phyloP scores from a whole-genome alignment of 176 grass and related monocot genomes.

The Oryza nivara region DNA sequence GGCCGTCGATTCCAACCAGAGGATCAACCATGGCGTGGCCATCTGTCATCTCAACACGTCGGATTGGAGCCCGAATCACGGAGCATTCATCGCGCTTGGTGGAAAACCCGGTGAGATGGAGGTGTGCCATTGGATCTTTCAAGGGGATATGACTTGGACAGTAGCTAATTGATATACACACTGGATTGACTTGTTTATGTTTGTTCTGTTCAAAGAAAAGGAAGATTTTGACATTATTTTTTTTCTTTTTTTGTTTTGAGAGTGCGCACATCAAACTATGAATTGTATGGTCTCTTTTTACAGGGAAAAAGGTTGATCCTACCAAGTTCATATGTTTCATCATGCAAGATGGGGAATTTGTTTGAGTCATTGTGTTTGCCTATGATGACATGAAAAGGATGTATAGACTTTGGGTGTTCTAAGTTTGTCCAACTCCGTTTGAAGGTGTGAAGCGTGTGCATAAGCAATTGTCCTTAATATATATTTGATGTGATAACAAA shows the following conservation, averaged over 20 bases:
- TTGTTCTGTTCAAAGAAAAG: not conserved
- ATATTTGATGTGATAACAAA: too few species aligned
- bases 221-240: not conserved
- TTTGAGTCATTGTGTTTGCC: not conserved
- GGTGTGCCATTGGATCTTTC: constrained; percentile 81
- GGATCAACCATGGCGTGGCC: constrained; percentile 67
- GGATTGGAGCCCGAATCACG: constrained; percentile 56
- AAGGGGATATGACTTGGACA: constrained; percentile 78
- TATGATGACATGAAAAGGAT: too few species aligned
- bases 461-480: too few species aligned
- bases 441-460: too few species aligned
- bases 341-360: not conserved
- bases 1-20: constrained; percentile 38
- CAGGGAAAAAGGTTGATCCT: too few species aligned
- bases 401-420: too few species aligned
- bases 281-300: not conserved
- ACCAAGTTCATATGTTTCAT: too few species aligned
- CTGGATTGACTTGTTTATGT: not conserved
- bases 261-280: not conserved
- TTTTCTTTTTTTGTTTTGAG: not conserved
- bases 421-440: too few species aligned
- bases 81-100: constrained; percentile 55
- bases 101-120: constrained; percentile 62
- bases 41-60: constrained; percentile 76
- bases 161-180: constrained; percentile 36